Conservation (phyloP, 805 yeast genomes). For the Aciculoconidium aculeatum region DNA sequence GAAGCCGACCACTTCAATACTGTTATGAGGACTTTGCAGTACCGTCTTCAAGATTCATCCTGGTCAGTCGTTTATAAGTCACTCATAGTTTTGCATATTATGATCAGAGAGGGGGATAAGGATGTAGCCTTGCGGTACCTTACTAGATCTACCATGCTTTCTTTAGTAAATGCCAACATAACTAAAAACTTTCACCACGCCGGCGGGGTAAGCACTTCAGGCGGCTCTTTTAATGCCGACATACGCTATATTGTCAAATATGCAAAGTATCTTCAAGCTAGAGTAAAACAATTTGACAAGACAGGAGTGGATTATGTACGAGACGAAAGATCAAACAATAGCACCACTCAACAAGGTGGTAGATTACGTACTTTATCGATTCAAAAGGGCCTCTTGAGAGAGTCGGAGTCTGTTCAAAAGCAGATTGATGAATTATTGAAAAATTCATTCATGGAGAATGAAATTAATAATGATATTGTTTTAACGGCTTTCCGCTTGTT, state of each 20-base stretch:
- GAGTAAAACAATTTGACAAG: conserved; percentile 64
- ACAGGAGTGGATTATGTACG: conserved; percentile 74
- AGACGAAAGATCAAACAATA: conserved; percentile 48
- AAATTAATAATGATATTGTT: conserved; percentile 77
- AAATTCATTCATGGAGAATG: conserved; percentile 73
- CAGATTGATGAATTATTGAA: conserved; percentile 73
- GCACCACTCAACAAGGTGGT: conserved; percentile 46
- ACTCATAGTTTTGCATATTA: conserved; percentile 76
- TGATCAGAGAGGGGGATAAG: conserved; percentile 87
- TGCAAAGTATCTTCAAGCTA: conserved; percentile 59
- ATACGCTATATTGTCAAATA: conserved; percentile 57
- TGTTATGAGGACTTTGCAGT: conserved; percentile 59
- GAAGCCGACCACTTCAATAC: conserved; percentile 52
- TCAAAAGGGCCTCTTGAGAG: conserved; percentile 76
- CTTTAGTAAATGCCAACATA: conserved; percentile 32
- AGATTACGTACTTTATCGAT: conserved; percentile 60
- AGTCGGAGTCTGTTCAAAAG: conserved; percentile 76
- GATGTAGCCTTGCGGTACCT: conserved; percentile 65
- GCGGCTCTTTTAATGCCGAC: conserved; percentile 36
- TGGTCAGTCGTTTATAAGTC: conserved; percentile 92
- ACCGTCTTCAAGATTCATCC: conserved; percentile 68
- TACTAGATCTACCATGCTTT: conserved; percentile 45
- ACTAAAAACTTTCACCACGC: conserved; percentile 32
- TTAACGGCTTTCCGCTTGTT: conserved; percentile 81
- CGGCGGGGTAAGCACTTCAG: too few relatives aligned